Conservation (phyloP, 2,329 filamentous ascomycete genomes). For the Hymenoscyphus fraxineus region DNA sequence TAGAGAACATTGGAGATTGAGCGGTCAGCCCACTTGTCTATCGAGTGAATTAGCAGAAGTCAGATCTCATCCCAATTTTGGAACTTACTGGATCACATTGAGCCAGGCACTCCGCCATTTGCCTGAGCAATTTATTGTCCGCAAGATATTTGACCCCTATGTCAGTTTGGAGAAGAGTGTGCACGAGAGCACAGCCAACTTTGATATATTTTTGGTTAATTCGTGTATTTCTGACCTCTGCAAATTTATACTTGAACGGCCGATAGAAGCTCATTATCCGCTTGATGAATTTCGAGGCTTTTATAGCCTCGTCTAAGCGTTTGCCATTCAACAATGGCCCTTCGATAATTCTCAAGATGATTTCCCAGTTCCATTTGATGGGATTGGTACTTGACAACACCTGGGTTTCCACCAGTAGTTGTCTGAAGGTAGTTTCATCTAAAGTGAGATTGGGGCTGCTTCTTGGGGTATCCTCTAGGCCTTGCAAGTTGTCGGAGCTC, state of each 20-base stretch:
- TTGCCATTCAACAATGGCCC: slow-evolving; percentile 89
- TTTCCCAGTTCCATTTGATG: slow-evolving; percentile 95
- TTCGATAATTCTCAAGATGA: slow-evolving; percentile 86
- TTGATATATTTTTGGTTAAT: slow-evolving; percentile 92
- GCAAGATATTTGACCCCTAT: slow-evolving; percentile 82
- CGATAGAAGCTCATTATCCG: slow-evolving; percentile 90
- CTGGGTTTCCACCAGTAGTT: slow-evolving; percentile 70
- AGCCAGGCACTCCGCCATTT: slow-evolving; percentile 92
- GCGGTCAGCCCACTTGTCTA: slow-evolving; percentile 72
- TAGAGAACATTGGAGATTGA: slow-evolving; percentile 83
- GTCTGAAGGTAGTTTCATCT: slow-evolving; percentile 61
- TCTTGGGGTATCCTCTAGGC: slow-evolving; percentile 56
- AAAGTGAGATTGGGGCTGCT: slow-evolving; percentile 46
- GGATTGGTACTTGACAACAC: slow-evolving; percentile 88
- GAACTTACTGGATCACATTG: slow-evolving; percentile 79
- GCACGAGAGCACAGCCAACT: slow-evolving; percentile 83
- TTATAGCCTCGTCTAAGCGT: slow-evolving; percentile 87
- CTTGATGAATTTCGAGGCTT: slow-evolving; percentile 94
- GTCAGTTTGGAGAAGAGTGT: slow-evolving; percentile 76
- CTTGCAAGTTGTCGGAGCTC: slow-evolving; percentile 45
- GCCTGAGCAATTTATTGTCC: slow-evolving; percentile 88
- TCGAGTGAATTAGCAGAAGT: slow-evolving; percentile 20
- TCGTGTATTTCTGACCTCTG: slow-evolving; percentile 83
- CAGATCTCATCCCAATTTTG: background rate
- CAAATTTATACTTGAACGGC: slow-evolving; percentile 95